Evolutionary conservation across 768 basidiomycete species (phyloP), one percentile per base, ranked within the genome.

Genomic region (Suillus tomentosus): DNA sequence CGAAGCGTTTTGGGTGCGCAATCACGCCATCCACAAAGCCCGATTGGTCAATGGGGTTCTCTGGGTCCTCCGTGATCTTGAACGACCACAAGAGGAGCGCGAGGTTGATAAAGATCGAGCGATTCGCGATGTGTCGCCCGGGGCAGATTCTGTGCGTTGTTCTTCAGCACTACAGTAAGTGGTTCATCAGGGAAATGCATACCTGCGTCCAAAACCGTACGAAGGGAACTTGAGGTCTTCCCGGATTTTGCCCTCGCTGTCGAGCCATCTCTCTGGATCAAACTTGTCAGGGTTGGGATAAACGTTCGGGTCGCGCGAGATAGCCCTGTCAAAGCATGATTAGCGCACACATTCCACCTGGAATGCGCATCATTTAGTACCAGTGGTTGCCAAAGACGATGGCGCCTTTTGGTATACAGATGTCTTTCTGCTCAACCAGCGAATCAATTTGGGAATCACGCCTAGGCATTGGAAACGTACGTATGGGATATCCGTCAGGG

Each of bases 81-180:
- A 91, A 90, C 0, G 88, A 84, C 87, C 88, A 90, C 40, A 88
- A 73, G 2, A 87, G 75, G 15, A 89, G 79, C 0, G 87, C 87
- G 0, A 85, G 82, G 63, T 87, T 90, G 66, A 91, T 78, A 68
- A 87, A 88, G 3, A 91, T 73, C 8, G 89, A 90, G 5, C 87
- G 82, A 74, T 76, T 73, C 22, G 74, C 88, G 39, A 91, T 82
- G 70, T 88, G 82, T 68, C 85, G 83, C 0, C 88, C 88, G 0
- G 87, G 88, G 64, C 88, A 91, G 6, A 89, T 79, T n/a, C 88
- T 84, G n/a, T 13, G 24, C 61, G 34, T 45, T 4, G 13, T 3
- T 24, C 27, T 22, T 22, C 6, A 5, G 10, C 1, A 15, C 36
- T 10, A 37, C 1, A 3, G 37, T 13, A 27, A 9, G 6, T 19